Percentiles rank a stretch among this genome's conserved stretches.
These are phyloP conservation scores for Eucalyptus pumila DNA, from an alignment of 345 rosid species.

Conservation along the genomic window DNA sequence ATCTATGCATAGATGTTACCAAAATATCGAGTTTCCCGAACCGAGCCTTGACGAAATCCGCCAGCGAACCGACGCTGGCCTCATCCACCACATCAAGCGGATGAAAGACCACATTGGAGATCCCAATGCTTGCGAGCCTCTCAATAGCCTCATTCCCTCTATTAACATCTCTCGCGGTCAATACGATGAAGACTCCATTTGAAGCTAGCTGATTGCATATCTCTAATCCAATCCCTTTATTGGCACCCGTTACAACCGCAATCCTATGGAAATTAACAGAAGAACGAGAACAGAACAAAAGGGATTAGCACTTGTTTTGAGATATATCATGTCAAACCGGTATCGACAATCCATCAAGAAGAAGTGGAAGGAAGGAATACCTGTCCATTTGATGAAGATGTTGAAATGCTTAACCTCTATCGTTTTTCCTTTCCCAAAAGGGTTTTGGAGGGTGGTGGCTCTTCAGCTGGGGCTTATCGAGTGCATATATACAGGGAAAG, in stretches of 20 bases:
- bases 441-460: not conserved
- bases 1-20: not conserved
- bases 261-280: not conserved
- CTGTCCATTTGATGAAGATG: not conserved
- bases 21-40: not conserved
- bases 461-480: not conserved
- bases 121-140: not conserved
- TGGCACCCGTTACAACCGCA: conserved; percentile 9
- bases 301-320: not conserved
- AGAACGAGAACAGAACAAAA: not conserved
- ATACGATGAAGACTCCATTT: not conserved
- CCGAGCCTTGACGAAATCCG: not conserved
- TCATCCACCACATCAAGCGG: not conserved
- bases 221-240: conserved; percentile 8
- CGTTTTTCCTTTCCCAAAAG: not conserved
- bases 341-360: not conserved
- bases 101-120: not conserved
- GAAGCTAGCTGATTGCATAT: not conserved
- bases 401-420: not conserved
- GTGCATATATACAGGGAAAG: not conserved
- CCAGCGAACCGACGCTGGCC: not conserved
- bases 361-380: not conserved
- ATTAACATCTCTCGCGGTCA: conserved; percentile 1
- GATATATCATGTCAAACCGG: not conserved
- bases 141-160: not conserved